phyloP scores from a whole-genome alignment of 1,284 basidiomycete genomes.

The Irpex sp. region DNA sequence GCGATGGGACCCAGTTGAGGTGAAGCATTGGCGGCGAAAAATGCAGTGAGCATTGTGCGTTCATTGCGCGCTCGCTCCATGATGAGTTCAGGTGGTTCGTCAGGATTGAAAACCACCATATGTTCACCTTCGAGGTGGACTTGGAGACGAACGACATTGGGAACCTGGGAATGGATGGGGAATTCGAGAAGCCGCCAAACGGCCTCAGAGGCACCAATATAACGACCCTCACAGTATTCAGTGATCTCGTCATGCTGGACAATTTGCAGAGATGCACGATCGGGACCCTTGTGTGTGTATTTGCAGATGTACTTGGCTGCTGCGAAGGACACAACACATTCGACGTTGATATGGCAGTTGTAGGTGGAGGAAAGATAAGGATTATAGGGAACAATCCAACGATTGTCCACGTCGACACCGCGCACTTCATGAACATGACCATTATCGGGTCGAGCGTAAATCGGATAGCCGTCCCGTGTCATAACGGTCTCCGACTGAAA shows the following conservation, averaged over 20 bases:
- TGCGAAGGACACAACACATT: slow-evolving; percentile 27
- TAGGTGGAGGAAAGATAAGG: slow-evolving; percentile 27
- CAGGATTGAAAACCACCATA: slow-evolving; percentile 27
- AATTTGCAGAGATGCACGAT: slow-evolving; percentile 30
- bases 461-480: slow-evolving; percentile 27
- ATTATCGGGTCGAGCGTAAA: slow-evolving; percentile 19
- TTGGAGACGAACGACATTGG: slow-evolving; percentile 31
- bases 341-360: slow-evolving; percentile 45
- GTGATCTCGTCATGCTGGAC: slow-evolving; percentile 29
- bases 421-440: not conserved
- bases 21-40: not conserved
- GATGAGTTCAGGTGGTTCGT: slow-evolving; percentile 22
- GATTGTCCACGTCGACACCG: not conserved
- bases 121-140: slow-evolving; percentile 34
- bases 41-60: slow-evolving; percentile 20
- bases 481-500: slow-evolving; percentile 35
- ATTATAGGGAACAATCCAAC: slow-evolving; percentile 16
- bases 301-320: slow-evolving; percentile 21
- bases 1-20: slow-evolving; percentile 2
- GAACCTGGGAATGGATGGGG: slow-evolving; percentile 27
- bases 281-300: slow-evolving; percentile 42
- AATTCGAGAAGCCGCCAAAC: slow-evolving; percentile 31
- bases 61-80: slow-evolving; percentile 18
- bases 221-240: slow-evolving; percentile 30
- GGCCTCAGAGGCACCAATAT: slow-evolving; percentile 34